Percentiles rank a stretch among this genome's conserved stretches.
Evolutionary conservation across 164 flowering plant species (phyloP).

Genomic region (Sedum album): DNA sequence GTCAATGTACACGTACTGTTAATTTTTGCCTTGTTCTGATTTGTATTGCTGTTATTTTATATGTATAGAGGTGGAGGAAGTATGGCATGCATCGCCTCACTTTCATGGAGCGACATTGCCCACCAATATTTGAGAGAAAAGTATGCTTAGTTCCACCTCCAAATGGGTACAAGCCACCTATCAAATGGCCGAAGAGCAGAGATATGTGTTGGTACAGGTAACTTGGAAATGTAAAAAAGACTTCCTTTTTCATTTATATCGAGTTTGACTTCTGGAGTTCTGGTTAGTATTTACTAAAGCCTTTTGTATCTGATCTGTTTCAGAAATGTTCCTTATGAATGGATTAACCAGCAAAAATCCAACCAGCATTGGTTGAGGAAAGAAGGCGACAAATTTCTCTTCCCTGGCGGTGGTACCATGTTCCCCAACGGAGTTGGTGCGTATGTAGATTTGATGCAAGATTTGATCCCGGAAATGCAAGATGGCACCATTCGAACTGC

Average conservation of each 20-base stretch:
- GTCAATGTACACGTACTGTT: background rate
- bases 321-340: constrained; percentile 96
- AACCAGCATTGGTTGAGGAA: constrained; percentile 89
- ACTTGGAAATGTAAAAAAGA: constrained; percentile 4
- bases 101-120: constrained; percentile 93
- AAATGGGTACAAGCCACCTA: constrained; percentile 82
- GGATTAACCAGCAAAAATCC: constrained; percentile 94
- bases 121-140: constrained; percentile 77
- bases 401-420: constrained; percentile 99
- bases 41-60: background rate
- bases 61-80: constrained; percentile 43
- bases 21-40: background rate
- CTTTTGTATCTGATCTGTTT: background rate
- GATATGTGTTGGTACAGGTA: constrained; percentile 96
- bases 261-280: background rate
- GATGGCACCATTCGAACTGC: constrained; percentile 90
- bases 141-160: constrained; percentile 92
- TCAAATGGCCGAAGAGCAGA: constrained; percentile 89
- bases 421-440: constrained; percentile 81
- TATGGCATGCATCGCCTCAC: constrained; percentile 67
- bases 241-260: background rate
- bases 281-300: background rate
- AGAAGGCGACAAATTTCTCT: constrained; percentile 82
- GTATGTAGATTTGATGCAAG: constrained; percentile 85
- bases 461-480: constrained; percentile 81